These are phyloP conservation scores for Magnusiomyces sp. DNA, from an alignment of 1,139 yeast species.

Conservation along the genomic window DNA sequence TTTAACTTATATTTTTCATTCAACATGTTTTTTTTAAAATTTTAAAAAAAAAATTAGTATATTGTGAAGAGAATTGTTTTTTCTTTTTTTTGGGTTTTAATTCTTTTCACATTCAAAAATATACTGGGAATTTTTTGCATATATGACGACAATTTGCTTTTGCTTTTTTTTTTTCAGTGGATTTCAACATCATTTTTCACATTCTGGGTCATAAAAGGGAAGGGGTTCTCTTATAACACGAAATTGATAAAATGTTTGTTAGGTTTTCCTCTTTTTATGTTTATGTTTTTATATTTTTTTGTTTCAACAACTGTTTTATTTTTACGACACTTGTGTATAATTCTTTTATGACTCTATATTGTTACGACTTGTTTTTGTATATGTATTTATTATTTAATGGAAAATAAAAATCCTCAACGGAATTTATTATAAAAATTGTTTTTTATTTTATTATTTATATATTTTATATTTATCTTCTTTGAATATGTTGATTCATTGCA, in stretches of 20 bases:
- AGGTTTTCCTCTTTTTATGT: not conserved
- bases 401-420: conserved; percentile 1
- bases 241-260: conserved; percentile 4
- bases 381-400: not conserved
- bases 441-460: no score
- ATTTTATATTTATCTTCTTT: no score
- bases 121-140: no score
- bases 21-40: conserved; percentile 2
- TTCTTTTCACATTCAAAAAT: no score
- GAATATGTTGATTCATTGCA: no score
- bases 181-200: conserved; percentile 6
- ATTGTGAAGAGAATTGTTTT: no score
- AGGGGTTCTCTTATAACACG: conserved; percentile 6
- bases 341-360: not conserved
- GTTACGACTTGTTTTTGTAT: conserved; percentile 4
- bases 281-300: no score
- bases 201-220: no score
- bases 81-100: no score
- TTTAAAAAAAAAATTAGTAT: no score
- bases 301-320: conserved; percentile 1
- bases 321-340: not conserved
- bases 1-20: not conserved
- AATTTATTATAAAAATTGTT: no score
- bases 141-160: no score
- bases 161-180: not conserved